Base-by-base conservation (phyloP, 2,329 filamentous ascomycete species). In the Emmonsiellopsis sp. region DNA sequence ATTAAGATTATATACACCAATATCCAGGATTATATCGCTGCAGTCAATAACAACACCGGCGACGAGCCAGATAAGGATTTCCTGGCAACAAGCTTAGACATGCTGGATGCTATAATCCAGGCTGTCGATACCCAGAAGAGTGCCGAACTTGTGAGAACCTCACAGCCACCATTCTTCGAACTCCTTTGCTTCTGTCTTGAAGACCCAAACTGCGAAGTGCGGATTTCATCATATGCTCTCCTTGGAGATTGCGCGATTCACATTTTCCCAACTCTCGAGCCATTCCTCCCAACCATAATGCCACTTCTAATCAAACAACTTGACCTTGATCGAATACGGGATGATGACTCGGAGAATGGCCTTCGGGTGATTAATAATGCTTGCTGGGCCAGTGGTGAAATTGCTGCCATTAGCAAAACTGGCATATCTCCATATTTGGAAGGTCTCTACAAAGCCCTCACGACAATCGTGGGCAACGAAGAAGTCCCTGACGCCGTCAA, bases 341-440 rank as follows among this genome's bases (percentile, higher is more conserved):
- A 91, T 56, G 89, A 94, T 61, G 87, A 90, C 56, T 83, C 89
- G 46, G 89, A 95, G 58, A 86, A 82, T 15, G 85, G 84, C 11
- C 96, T 95, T 68, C 89, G 90, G 56, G 91, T 97, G 32, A 84
- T 97, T 55, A 98, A 97, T 79, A 98, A 98, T 67, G 92, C 93
- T 20, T 97, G 92, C 73, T 98, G 93, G 93, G 94, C 91, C 6
- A 85, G 84, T 26, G 93, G 93, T 42, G 93, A 98, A 74, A 93
- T 97, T 57, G 83, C 90, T 13, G 84, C 95, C 69, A 84, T 89
- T 66, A 82, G 84, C 60, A 82, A 84, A 57, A 75, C 77, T 32
- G 82, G 79, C 52, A 87, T 96, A 82, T 79, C 79, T 1, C 86
- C 85, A 1, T 95, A 86, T 66, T 80, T 90, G 8, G 83, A 87